Evolutionary conservation across 345 rosid species (phyloP).

Genomic region (Populus simonii): DNA sequence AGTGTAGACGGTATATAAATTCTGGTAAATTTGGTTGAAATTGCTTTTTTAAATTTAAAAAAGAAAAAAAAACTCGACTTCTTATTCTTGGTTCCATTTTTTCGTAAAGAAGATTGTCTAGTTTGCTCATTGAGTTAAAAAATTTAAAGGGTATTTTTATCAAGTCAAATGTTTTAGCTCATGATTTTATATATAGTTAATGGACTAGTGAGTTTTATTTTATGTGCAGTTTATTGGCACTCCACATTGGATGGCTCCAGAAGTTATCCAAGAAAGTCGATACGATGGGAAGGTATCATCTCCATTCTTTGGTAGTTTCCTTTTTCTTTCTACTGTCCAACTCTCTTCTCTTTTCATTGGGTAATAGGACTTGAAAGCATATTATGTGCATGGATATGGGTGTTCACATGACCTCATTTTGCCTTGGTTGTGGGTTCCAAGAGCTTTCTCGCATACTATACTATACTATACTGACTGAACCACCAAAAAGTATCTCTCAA

Average conservation of each 20-base stretch:
- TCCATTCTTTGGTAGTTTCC: constrained; percentile 10
- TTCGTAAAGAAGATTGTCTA: no score
- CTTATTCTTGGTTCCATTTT: no score
- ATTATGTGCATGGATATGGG: neutral
- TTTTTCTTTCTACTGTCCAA: constrained; percentile 2
- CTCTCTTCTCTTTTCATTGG: neutral
- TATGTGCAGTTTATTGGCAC: constrained; percentile 88
- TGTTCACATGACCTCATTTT: neutral
- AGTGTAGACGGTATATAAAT: no score
- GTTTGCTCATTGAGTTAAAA: no score
- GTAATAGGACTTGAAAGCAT: neutral
- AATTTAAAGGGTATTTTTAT: no score
- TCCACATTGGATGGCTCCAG: constrained; percentile 99
- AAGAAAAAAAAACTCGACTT: no score
- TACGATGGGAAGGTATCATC: constrained; percentile 92
- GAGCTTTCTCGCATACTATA: neutral
- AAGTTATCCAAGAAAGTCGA: constrained; percentile 98
- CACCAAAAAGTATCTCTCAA: neutral
- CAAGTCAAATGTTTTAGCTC: neutral
- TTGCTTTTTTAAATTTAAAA: no score
- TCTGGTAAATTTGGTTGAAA: no score
- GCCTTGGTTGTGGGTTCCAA: constrained; percentile 6
- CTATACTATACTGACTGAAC: neutral
- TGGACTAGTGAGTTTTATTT: neutral
- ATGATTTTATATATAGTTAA: neutral